Base-by-base conservation (phyloP, 192 early-diverging fungal species). In the Coemansia sp. region DNA sequence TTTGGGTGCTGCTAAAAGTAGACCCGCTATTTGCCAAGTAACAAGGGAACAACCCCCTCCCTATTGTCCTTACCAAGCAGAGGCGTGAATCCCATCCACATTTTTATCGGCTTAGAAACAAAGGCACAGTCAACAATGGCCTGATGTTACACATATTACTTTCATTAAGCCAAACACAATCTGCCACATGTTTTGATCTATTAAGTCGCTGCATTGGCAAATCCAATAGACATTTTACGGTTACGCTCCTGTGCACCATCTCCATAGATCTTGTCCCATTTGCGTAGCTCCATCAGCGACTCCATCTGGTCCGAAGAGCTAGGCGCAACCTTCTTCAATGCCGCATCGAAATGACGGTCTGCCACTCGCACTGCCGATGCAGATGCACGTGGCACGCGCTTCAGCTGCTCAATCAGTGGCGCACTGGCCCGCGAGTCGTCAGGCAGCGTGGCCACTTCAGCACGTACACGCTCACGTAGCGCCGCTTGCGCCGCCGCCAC, bases 181-280 rank as follows among this genome's bases (percentile, higher is more conserved):
- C 33, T 35, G 33, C 33, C 33, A 35, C 33, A 35, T 35, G 10
- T 7, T 35, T 6, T 35, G 33, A 5, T 35, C 33, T 35, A 35
- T 35, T 35, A 35, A 26, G 48, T n/a, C 14, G 48, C 46, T 14
- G 48, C 28, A 35, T 55, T 50, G 28, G 62, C 64, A 55, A 78
- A 78, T 0, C 75, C 75, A 26, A 78, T 71, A 13, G 65, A 54
- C 39, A 58, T 33, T 58, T 64, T 71, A 51, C 61, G 68, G 12
- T 63, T 62, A 39, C 75, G 68, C 28, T 67, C 75, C 49, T 70
- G 68, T 6, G 82, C 84, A 14, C 84, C 88, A 68, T 94, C 92
- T 21, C 94, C 94, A 66, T 89, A 97, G 59, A 81, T 55, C 41
- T 79, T 83, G 75, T 93, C 89, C 93, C 93, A 97, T 69, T 97